These are phyloP conservation scores for Neckera pumila DNA, from an alignment of 225 moss, liverwort and hornwort genomes.

Conservation along the genomic window DNA sequence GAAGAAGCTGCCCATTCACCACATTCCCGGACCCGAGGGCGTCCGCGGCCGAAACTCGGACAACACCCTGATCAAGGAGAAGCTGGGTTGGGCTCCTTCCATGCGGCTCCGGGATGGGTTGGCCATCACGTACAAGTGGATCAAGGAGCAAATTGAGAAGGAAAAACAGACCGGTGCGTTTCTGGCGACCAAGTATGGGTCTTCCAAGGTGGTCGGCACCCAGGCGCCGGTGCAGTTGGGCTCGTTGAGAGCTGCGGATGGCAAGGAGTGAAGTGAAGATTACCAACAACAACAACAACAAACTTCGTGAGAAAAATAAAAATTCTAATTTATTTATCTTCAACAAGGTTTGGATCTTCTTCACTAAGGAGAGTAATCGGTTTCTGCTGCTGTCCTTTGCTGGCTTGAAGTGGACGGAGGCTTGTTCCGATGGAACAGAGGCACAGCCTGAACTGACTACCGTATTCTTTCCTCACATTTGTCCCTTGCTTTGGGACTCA, in stretches of 20 bases:
- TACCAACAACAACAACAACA: too few species aligned
- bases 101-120: conserved; percentile 79
- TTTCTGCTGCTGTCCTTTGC: not conserved
- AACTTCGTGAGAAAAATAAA: not conserved
- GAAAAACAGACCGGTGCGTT: conserved; percentile 25
- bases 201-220: conserved; percentile 84
- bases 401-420: not conserved
- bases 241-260: conserved; percentile 66
- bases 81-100: conserved; percentile 72
- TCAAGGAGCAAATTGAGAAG: conserved; percentile 74
- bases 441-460: not conserved
- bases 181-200: conserved; percentile 42
- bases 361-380: not conserved
- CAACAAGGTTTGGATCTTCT: not conserved
- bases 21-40: conserved; percentile 74
- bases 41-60: conserved; percentile 80
- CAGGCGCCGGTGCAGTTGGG: conserved; percentile 88
- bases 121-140: conserved; percentile 74
- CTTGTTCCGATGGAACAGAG: not conserved
- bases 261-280: conserved; percentile 46
- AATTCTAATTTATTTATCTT: not conserved
- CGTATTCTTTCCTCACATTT: not conserved
- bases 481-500: not conserved
- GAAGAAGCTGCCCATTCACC: conserved; percentile 56
- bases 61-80: conserved; percentile 74